Evolutionary conservation across 2,329 filamentous ascomycete genomes (phyloP).

Genomic region (Venturia asperata): DNA sequence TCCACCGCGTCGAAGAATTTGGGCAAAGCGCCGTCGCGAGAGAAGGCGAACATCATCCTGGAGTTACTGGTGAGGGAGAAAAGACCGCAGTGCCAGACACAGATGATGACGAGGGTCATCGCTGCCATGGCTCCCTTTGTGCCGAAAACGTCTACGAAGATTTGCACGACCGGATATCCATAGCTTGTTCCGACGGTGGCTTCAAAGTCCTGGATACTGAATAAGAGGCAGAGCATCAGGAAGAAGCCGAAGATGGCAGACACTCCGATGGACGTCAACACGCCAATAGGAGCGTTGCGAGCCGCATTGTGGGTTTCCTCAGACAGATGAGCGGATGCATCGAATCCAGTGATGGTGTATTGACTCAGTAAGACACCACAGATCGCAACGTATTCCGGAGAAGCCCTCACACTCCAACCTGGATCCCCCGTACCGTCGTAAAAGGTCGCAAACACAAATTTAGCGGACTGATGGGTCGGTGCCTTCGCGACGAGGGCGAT

Average conservation of each 20-base stretch:
- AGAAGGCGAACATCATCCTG: conserved; percentile 55
- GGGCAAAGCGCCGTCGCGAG: conserved; percentile 49
- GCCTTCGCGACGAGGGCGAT: conserved; percentile 52
- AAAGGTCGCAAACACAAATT: conserved; percentile 49
- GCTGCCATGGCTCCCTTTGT: conserved; percentile 49
- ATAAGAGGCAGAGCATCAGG: conserved; percentile 50
- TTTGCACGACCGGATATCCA: conserved; percentile 51
- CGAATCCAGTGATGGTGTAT: conserved; percentile 49
- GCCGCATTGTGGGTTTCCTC: conserved; percentile 52
- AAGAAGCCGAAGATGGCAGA: conserved; percentile 54
- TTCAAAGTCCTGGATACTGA: conserved; percentile 53
- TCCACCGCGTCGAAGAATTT: conserved; percentile 51
- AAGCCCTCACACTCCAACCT: conserved; percentile 49
- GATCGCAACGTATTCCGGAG: conserved; percentile 48
- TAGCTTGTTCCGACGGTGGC: conserved; percentile 36
- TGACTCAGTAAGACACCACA: conserved; percentile 50
- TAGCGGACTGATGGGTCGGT: conserved; percentile 48
- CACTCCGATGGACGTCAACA: conserved; percentile 50
- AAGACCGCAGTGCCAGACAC: conserved; percentile 55
- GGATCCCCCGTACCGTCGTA: conserved; percentile 46
- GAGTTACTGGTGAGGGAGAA: conserved; percentile 52
- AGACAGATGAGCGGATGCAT: conserved; percentile 50
- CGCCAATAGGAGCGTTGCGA: conserved; percentile 52
- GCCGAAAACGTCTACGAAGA: conserved; percentile 51
- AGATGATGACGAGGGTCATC: conserved; percentile 51